Base-by-base conservation (phyloP, 106 monocot species). In the Dendrobium officinale region DNA sequence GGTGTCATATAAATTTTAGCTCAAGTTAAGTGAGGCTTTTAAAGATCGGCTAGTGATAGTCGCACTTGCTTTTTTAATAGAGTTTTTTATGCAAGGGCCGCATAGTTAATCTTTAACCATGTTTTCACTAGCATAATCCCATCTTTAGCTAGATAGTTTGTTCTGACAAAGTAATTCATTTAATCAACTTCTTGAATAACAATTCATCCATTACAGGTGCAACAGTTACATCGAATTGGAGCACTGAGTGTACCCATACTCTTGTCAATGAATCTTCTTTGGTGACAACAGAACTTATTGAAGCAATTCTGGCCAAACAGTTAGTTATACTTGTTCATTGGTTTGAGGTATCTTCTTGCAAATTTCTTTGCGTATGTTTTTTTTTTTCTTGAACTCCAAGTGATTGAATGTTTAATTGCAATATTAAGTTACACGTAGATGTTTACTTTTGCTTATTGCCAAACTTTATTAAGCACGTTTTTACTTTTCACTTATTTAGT, bases 201-300 rank as follows among this genome's bases (percentile, higher is more conserved):
- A 70, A 48, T 49, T 70, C 13, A 22, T 70, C 37, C 49, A 48
- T 55, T 83, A 47, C 41, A 95, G 98, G 98, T 90, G 95, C 88
- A 77, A 77, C 7, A 79, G 66, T 72, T 49, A 88, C 88, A n/a
- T 79, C 55, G 49, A 86, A 83, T 15, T 98, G 92, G 92, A 88
- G 80, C 73, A 16, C 82, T 77, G 85, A 90, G 15, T 95, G 92
- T 80, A 98, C 98, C 40, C 88, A 98, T 84, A 85, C 81, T 82
- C 86, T 98, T 79, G 91, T 85, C 43, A 91, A 87, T 11, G 90
- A 92, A 27, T 88, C 85, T 41, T 91, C 92, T 67, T 56, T 77
- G 29, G 81, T 98, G 4, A 87, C 89, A 42, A 37, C 29, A 56
- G 92, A 90, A 81, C 79, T 98, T 80, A 82, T 95, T 82, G 81